These are phyloP conservation scores for Xylariaceae sp. DNA, from an alignment of 2,329 filamentous ascomycete genomes.

Conservation along the genomic window DNA sequence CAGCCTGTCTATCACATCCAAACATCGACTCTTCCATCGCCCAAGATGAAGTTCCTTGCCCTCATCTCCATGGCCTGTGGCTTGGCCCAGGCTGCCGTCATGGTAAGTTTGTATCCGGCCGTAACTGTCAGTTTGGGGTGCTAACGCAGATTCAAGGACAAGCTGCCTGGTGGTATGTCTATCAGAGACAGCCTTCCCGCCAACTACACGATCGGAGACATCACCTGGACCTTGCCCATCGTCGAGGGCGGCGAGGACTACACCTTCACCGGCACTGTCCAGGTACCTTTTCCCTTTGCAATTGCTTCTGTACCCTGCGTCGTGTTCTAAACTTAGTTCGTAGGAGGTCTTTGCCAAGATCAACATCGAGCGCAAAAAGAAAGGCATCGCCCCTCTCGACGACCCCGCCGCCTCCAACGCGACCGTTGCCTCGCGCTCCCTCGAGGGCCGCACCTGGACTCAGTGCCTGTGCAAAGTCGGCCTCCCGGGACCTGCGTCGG, in stretches of 20 bases:
- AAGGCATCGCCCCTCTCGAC: background rate
- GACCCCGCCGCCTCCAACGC: background rate
- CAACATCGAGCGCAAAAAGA: background rate
- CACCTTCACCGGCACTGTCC: background rate
- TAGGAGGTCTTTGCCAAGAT: background rate
- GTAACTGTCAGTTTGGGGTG: background rate
- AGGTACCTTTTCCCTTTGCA: background rate
- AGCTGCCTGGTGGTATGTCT: background rate
- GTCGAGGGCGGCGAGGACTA: background rate
- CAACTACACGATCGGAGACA: background rate
- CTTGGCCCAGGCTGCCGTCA: background rate
- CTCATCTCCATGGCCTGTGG: background rate
- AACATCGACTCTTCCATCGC: background rate
- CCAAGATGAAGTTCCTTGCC: background rate
- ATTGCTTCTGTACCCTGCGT: background rate
- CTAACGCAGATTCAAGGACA: background rate
- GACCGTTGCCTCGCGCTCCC: background rate
- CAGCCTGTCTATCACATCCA: background rate
- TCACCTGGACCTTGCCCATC: background rate
- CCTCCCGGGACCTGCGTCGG: background rate
- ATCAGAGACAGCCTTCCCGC: background rate
- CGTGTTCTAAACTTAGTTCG: background rate
- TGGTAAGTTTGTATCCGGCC: background rate
- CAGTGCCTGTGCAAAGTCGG: background rate
- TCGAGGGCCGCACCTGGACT: background rate